phyloP scores from a whole-genome alignment of 257 asterid species.

The Plantago ovata region DNA sequence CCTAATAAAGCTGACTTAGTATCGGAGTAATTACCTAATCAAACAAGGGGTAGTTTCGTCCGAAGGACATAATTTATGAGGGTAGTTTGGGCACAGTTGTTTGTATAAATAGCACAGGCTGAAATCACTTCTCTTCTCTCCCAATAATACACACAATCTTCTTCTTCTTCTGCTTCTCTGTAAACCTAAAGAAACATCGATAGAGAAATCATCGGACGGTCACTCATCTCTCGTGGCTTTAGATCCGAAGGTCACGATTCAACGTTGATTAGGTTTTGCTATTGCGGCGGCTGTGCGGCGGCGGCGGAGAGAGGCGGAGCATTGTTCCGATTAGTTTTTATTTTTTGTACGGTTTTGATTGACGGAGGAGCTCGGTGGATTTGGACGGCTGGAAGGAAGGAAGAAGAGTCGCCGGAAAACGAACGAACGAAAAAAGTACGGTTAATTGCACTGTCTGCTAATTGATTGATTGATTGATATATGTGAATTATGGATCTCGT shows the following conservation, averaged over 20 bases:
- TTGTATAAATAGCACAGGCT: conserved; percentile 45
- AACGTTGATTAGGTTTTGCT: conserved; percentile 17
- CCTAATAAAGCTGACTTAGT: conserved; percentile 26
- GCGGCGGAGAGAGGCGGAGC: conserved; percentile 22
- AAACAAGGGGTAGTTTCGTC: conserved; percentile 30
- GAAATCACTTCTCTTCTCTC: conserved; percentile 24
- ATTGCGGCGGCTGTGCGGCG: conserved; percentile 17
- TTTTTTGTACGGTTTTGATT: conserved; percentile 4
- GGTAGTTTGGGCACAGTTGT: conserved; percentile 33
- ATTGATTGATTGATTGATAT: background rate
- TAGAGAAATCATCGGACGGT: conserved; percentile 23
- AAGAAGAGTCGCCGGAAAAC: background rate
- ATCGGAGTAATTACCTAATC: too few relatives aligned
- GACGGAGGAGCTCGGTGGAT: too few relatives aligned
- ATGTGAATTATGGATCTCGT: conserved; percentile 1
- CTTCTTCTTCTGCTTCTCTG: background rate
- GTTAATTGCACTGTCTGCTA: conserved; percentile 11
- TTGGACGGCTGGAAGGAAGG: background rate
- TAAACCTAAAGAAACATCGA: conserved; percentile 18
- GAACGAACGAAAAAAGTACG: conserved; percentile 23
- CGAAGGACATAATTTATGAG: background rate
- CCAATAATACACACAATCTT: conserved; percentile 21
- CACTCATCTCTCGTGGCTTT: conserved; percentile 3
- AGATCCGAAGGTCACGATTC: conserved; percentile 25
- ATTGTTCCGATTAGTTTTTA: conserved; percentile 5